These are phyloP conservation scores for Crucihimalaya himalaica DNA, from an alignment of 345 rosid species.

Conservation along the genomic window DNA sequence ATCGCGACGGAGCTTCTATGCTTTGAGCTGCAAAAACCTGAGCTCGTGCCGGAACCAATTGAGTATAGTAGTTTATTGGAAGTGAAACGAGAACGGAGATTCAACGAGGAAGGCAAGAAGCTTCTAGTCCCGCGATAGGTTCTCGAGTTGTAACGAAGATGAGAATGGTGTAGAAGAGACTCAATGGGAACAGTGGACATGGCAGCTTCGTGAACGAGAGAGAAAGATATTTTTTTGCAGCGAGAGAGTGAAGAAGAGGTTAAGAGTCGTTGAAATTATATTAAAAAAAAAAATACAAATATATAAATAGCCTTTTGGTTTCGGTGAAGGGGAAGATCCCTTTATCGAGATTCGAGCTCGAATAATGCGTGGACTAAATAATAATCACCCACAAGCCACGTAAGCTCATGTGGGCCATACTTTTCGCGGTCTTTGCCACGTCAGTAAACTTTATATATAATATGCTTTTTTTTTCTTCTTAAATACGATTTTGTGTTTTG, in stretches of 20 bases:
- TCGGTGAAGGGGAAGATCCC: not conserved
- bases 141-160: conserved; percentile 24
- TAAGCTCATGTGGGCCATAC: not conserved
- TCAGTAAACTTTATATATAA: not conserved
- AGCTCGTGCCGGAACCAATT: conserved; percentile 16
- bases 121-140: conserved; percentile 18
- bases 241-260: conserved; percentile 28
- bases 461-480: not conserved
- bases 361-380: not conserved
- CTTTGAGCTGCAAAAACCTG: conserved; percentile 36
- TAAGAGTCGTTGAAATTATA: conserved; percentile 29
- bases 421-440: not conserved
- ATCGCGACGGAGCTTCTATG: conserved; percentile 24
- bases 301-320: not conserved
- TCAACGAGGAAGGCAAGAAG: conserved; percentile 27
- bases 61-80: conserved; percentile 33
- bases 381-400: not conserved
- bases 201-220: not conserved
- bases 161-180: conserved; percentile 45
- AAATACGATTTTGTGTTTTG: not conserved
- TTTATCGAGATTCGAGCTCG: not conserved
- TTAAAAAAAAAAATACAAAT: too few species aligned
- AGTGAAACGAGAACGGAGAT: conserved; percentile 25
- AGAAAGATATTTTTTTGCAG: conserved; percentile 13
- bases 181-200: conserved; percentile 56